Base-by-base conservation (phyloP, 306 rosid species). In the Senna tora region DNA sequence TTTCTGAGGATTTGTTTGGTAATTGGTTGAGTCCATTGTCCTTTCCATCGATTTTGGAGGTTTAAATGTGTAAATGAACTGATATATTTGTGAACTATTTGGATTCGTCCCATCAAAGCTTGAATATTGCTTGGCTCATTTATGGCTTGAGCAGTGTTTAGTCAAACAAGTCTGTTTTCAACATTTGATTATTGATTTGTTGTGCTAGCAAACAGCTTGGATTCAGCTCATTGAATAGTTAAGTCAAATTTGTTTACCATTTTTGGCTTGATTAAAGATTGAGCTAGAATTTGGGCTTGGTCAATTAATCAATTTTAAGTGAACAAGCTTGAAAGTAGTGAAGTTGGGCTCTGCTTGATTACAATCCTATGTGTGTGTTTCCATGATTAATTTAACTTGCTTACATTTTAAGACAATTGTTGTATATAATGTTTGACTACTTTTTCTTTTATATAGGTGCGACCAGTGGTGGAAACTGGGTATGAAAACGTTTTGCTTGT, bases 391-490 rank as follows among this genome's bases (percentile, higher is more conserved):
- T 57, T 1, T 0, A 13, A 61, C 30, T 50, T 42, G 38, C 41
- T 68, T 67, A 36, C 19, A 46, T 54, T 54, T 56, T 2, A 54
- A 73, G 65, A 74, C 15, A 43, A 36, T 56, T 49, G 56, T 14
- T 6, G 22, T 74, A 32, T 74, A 39, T 51, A 43, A 67, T 57
- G 52, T 13, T 32, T 33, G 51, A 38, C 61, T 52, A 1, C n/a
- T 36, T 76, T 67, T 75, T 21, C 9, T 58, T 73, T 34, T 45
- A 28, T 36, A 7, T 10, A 93, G 98, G 97, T 93, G 74, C 91
- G 98, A 9, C 98, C 96, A 32, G 97, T 93, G 65, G 98, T 90
- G 72, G 98, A 93, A 83, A 93, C 98, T 62, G 98, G 98, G 78
- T 90, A 90, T 76, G 98, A 93, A 83, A 90, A 87, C 56, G 20